Evolutionary conservation across 129 eudicot genomes (phyloP).

Genomic region (Arctium minus): DNA sequence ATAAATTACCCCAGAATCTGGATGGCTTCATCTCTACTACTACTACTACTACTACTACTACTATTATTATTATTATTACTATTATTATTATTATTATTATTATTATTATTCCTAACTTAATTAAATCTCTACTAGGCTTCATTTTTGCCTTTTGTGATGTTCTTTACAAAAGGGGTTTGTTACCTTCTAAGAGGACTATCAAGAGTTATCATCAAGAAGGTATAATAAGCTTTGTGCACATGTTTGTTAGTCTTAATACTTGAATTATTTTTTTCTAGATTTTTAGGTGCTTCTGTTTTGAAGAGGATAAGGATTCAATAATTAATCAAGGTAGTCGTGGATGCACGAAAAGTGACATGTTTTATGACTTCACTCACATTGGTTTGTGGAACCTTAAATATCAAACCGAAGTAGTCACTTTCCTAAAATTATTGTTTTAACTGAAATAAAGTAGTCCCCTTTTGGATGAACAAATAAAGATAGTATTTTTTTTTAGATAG

Average conservation of each 20-base stretch:
- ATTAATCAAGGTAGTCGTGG: background rate
- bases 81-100: no score
- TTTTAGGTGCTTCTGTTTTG: conserved; percentile 9
- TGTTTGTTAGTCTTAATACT: background rate
- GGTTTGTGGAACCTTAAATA: conserved; percentile 10
- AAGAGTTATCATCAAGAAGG: conserved; percentile 1
- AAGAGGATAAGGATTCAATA: conserved; percentile 13
- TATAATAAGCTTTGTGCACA: background rate
- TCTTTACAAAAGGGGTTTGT: background rate
- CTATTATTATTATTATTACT: no score
- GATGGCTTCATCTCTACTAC: background rate
- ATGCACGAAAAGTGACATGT: background rate
- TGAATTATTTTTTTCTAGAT: background rate
- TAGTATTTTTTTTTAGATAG: background rate
- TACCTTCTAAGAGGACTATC: background rate
- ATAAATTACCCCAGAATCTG: background rate
- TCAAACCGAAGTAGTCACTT: conserved; percentile 2
- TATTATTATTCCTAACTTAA: background rate
- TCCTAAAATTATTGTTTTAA: conserved; percentile 19
- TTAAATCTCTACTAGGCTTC: background rate
- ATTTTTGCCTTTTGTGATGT: background rate
- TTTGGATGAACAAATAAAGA: background rate
- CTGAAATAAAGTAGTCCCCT: conserved; percentile 8
- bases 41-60: no score
- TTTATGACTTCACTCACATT: background rate